Percentiles rank a stretch among this genome's conserved stretches.
Conservation (phyloP, 768 basidiomycete genomes). For the Nidularia pulvinata region DNA sequence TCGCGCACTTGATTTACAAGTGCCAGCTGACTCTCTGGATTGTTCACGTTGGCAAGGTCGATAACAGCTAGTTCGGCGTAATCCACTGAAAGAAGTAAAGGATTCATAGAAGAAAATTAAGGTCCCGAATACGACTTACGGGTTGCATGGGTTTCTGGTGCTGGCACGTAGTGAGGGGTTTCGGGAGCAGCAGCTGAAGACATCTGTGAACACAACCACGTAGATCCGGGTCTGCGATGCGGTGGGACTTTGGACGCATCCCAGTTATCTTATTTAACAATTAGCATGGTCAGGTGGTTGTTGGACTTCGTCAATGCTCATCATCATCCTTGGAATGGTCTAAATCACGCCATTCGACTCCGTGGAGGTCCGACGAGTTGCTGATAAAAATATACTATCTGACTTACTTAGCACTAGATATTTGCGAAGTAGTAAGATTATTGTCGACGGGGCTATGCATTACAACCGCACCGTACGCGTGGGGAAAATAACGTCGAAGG, state of each 20-base stretch:
- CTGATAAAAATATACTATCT: neutral
- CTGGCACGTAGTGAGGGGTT: neutral
- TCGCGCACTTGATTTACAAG: conserved; percentile 36
- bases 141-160: neutral
- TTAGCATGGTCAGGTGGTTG: neutral
- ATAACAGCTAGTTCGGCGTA: conserved; percentile 46
- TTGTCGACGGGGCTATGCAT: too few relatives aligned
- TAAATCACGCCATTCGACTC: neutral
- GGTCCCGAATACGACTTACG: neutral
- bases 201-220: neutral
- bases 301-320: neutral
- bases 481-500: too few relatives aligned
- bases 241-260: neutral
- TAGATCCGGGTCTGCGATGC: neutral
- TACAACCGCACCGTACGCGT: too few relatives aligned
- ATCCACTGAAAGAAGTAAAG: conserved; percentile 12
- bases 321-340: neutral
- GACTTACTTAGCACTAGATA: neutral
- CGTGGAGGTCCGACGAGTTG: neutral
- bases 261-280: neutral
- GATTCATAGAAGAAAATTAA: neutral
- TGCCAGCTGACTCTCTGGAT: conserved; percentile 27
- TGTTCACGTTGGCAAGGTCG: conserved; percentile 39
- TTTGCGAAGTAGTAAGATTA: neutral
- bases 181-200: neutral